Evolutionary conservation across 2,329 filamentous ascomycete genomes (phyloP).

Genomic region (Sordariomycetes sp.): DNA sequence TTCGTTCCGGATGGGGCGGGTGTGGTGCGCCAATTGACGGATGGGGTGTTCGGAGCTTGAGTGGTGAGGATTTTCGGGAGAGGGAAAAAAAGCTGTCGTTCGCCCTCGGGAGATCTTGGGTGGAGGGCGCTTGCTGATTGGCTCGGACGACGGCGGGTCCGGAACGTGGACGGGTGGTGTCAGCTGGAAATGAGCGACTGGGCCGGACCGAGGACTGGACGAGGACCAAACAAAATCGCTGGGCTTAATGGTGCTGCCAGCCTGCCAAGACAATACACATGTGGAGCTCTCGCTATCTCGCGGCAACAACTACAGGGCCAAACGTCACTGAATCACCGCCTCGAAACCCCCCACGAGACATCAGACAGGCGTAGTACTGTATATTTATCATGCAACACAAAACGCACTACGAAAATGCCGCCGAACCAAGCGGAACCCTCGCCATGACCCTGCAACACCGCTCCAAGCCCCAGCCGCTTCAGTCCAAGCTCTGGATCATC

Average conservation of each 20-base stretch:
- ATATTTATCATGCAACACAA: background rate
- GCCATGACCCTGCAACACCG: background rate
- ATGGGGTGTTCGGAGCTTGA: conserved; percentile 11
- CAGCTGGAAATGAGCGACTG: background rate
- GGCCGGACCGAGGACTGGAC: background rate
- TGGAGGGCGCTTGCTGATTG: background rate
- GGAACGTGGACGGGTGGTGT: background rate
- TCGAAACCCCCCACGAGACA: too few relatives aligned
- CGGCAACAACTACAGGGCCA: too few relatives aligned
- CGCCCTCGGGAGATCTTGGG: conserved; percentile 28
- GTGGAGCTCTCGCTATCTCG: background rate
- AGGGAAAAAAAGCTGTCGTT: conserved; percentile 26
- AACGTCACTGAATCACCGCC: too few relatives aligned
- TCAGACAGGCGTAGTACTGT: too few relatives aligned
- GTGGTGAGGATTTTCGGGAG: background rate
- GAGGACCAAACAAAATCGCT: too few relatives aligned
- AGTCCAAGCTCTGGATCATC: conserved; percentile 69
- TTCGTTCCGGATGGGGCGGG: background rate
- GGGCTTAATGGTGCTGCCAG: too few relatives aligned
- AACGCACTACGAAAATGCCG: background rate
- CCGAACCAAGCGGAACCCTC: background rate
- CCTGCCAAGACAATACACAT: background rate
- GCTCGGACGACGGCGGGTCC: background rate
- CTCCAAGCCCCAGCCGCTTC: conserved; percentile 9
- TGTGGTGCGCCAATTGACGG: conserved; percentile 20